Evolutionary conservation across 2,329 filamentous ascomycete genomes (phyloP).

Genomic region (Penicillium sp.): DNA sequence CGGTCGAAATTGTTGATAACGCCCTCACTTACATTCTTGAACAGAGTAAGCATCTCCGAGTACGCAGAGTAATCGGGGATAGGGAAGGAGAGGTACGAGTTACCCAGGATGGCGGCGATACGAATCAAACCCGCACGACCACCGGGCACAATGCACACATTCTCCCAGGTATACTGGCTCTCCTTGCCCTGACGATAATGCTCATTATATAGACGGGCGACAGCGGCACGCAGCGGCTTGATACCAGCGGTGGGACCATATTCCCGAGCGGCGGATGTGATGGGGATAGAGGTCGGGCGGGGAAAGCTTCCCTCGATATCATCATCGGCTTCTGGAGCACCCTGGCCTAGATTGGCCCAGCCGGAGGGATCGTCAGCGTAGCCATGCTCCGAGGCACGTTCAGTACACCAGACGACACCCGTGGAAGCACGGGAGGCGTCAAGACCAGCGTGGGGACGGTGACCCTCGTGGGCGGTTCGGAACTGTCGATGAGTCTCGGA

Average conservation of each 20-base stretch:
- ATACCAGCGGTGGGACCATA: conserved; percentile 95
- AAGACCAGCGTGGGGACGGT: conserved; percentile 87
- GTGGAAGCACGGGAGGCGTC: conserved; percentile 87
- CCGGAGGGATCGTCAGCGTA: conserved; percentile 78
- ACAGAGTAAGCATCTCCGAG: conserved; percentile 94
- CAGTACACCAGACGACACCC: conserved; percentile 80
- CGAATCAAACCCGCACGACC: conserved; percentile 90
- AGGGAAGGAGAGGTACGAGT: conserved; percentile 91
- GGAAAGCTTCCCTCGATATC: conserved; percentile 89
- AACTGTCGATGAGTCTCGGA: conserved; percentile 89
- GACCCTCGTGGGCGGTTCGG: conserved; percentile 85
- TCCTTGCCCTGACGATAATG: conserved; percentile 86
- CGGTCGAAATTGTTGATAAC: no score
- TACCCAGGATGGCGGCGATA: conserved; percentile 91
- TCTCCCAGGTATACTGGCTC: conserved; percentile 95
- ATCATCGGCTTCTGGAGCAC: conserved; percentile 90
- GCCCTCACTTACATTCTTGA: conserved; percentile 74
- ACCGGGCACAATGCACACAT: conserved; percentile 93
- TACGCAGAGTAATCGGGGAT: conserved; percentile 96
- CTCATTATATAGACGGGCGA: conserved; percentile 90
- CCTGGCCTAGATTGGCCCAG: conserved; percentile 95
- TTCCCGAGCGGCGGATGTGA: conserved; percentile 78
- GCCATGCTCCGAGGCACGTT: conserved; percentile 82
- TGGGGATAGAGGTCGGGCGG: conserved; percentile 76
- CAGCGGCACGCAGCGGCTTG: conserved; percentile 83